Conservation (phyloP, 805 yeast species). For the Sugiyamaella mastotermitis region DNA sequence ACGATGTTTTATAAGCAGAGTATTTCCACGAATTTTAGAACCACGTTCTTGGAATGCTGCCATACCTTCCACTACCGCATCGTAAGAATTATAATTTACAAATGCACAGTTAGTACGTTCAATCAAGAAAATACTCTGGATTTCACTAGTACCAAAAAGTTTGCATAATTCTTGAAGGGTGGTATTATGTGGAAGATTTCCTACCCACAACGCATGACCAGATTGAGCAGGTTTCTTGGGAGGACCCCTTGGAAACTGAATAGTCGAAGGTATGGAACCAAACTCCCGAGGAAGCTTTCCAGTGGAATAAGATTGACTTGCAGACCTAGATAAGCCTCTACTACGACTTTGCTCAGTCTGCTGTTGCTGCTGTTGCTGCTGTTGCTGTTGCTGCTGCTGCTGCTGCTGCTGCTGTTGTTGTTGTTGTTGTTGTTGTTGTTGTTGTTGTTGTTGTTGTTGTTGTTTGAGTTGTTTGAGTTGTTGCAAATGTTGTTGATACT, state of each 20-base stretch:
- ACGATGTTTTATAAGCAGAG: conserved; percentile 26
- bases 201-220: conserved; percentile 44
- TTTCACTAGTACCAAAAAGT: conserved; percentile 33
- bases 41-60: conserved; percentile 25
- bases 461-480: neutral
- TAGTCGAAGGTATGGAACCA: neutral
- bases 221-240: conserved; percentile 34
- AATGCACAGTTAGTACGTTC: conserved; percentile 38
- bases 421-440: neutral
- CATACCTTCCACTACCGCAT: conserved; percentile 29
- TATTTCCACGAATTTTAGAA: conserved; percentile 28
- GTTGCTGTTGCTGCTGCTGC: neutral
- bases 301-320: neutral
- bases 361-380: conserved; percentile 3
- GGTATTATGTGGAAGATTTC: conserved; percentile 34
- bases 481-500: too few species aligned
- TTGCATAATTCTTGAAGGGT: conserved; percentile 31
- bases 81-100: conserved; percentile 31
- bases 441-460: neutral
- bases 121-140: conserved; percentile 34
- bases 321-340: conserved; percentile 1
- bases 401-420: neutral
- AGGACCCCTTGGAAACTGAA: conserved; percentile 30
- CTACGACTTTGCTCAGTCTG: conserved; percentile 3
- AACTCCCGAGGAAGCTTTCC: neutral